These are phyloP conservation scores for Carex littledalei DNA, from an alignment of 176 grass and related monocot genomes.

Conservation along the genomic window DNA sequence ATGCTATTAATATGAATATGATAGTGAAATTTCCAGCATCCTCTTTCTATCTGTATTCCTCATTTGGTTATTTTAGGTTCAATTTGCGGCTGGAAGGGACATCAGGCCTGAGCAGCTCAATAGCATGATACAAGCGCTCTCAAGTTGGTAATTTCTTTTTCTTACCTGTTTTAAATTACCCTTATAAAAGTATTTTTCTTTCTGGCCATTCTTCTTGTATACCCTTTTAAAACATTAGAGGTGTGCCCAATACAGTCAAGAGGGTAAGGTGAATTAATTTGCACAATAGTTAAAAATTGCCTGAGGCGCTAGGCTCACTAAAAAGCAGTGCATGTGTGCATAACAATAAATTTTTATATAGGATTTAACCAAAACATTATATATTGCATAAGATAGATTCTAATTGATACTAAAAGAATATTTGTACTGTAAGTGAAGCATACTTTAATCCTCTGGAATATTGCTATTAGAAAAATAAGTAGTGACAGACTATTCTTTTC, in stretches of 20 bases:
- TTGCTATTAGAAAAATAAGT: not conserved
- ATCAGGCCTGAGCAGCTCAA: constrained; percentile 82
- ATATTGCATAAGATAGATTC: not conserved
- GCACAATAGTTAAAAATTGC: not conserved
- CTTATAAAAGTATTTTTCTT: not conserved
- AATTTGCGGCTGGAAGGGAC: constrained; percentile 98
- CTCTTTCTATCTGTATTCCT: not conserved
- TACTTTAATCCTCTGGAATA: not conserved
- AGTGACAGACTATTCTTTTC: not conserved
- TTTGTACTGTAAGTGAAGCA: not conserved
- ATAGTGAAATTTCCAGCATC: not conserved
- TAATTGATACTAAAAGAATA: not conserved
- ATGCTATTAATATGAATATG: not conserved
- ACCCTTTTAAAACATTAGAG: not conserved
- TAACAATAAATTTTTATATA: not conserved
- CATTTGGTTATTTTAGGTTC: constrained; percentile 56
- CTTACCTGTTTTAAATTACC: constrained; percentile 12
- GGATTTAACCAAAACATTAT: not conserved
- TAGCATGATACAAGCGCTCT: constrained; percentile 81
- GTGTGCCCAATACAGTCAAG: not conserved
- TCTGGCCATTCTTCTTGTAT: not conserved
- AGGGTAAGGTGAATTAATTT: not conserved
- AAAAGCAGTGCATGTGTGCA: not conserved
- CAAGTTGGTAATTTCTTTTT: constrained; percentile 60
- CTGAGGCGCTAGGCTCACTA: not conserved